Percentiles rank a stretch among this genome's conserved stretches.
phyloP scores from a whole-genome alignment of 371 early-diverging fungal genomes.

The Batkoa obscura region DNA sequence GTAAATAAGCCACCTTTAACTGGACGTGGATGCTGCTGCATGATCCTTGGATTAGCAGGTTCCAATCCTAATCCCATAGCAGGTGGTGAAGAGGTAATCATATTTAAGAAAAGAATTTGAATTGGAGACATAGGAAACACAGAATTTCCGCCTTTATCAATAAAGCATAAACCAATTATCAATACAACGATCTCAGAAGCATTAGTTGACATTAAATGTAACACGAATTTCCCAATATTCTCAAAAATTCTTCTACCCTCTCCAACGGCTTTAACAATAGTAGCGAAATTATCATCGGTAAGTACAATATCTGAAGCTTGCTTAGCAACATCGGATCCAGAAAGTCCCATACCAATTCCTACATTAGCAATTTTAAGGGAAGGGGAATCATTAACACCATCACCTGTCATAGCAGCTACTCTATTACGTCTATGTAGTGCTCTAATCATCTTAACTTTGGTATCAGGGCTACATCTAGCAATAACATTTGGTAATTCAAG shows the following conservation, averaged over 20 bases:
- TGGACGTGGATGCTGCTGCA: slow-evolving; percentile 63
- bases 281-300: slow-evolving; percentile 70
- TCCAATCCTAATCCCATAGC: slow-evolving; percentile 75
- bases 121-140: slow-evolving; percentile 59
- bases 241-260: slow-evolving; percentile 76
- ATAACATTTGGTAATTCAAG: slow-evolving; percentile 74
- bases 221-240: slow-evolving; percentile 83
- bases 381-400: slow-evolving; percentile 85
- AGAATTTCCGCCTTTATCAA: slow-evolving; percentile 27
- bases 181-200: slow-evolving; percentile 26
- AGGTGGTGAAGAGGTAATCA: slow-evolving; percentile 57
- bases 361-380: slow-evolving; percentile 80
- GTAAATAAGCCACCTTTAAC: slow-evolving; percentile 42
- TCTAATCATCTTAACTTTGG: slow-evolving; percentile 90
- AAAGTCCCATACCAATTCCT: slow-evolving; percentile 83
- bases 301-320: slow-evolving; percentile 82
- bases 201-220: slow-evolving; percentile 47
- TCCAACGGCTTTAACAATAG: slow-evolving; percentile 60
- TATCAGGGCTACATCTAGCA: slow-evolving; percentile 85
- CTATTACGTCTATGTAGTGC: slow-evolving; percentile 69
- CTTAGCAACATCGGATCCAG: slow-evolving; percentile 81
- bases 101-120: slow-evolving; percentile 79
- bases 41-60: slow-evolving; percentile 50
- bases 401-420: slow-evolving; percentile 65
- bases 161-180: slow-evolving; percentile 44